phyloP scores from a whole-genome alignment of 441 rosid species.

The Mallotus japonicus region DNA sequence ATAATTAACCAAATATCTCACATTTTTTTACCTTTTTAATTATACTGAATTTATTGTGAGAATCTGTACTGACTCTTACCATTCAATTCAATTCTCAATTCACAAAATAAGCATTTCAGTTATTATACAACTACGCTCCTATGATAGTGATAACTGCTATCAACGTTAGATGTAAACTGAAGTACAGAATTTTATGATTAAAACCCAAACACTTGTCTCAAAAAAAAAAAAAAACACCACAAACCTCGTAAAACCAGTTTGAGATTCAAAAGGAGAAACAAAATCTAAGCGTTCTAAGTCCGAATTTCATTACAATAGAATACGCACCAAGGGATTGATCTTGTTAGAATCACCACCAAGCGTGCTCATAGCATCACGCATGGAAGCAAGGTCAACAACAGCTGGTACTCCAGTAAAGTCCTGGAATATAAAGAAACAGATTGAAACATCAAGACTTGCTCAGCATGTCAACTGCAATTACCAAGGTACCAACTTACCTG shows the following conservation, averaged over 20 bases:
- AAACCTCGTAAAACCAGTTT: too few relatives aligned
- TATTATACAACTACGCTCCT: not conserved
- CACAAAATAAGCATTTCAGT: too few relatives aligned
- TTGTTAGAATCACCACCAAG: constrained; percentile 91
- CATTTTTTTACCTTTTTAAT: too few relatives aligned
- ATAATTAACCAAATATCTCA: too few relatives aligned
- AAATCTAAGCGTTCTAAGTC: not conserved
- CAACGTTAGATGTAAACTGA: too few relatives aligned
- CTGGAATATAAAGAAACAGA: constrained; percentile 38
- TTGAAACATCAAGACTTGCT: not conserved
- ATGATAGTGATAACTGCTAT: not conserved
- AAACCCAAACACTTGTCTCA: not conserved
- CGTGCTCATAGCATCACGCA: constrained; percentile 98
- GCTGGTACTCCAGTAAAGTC: constrained; percentile 99
- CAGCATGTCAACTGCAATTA: not conserved
- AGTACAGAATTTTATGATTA: not conserved
- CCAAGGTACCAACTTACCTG: constrained; percentile 47
- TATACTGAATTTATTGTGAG: too few relatives aligned
- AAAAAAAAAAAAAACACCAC: too few relatives aligned
- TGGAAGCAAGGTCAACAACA: constrained; percentile 96
- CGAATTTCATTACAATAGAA: constrained; percentile 6
- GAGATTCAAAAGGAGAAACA: not conserved
- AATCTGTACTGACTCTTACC: too few relatives aligned
- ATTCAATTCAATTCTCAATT: too few relatives aligned
- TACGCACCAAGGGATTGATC: constrained; percentile 86